These are phyloP conservation scores for Termitomyces titanicus DNA, from an alignment of 768 basidiomycete genomes.

Conservation along the genomic window DNA sequence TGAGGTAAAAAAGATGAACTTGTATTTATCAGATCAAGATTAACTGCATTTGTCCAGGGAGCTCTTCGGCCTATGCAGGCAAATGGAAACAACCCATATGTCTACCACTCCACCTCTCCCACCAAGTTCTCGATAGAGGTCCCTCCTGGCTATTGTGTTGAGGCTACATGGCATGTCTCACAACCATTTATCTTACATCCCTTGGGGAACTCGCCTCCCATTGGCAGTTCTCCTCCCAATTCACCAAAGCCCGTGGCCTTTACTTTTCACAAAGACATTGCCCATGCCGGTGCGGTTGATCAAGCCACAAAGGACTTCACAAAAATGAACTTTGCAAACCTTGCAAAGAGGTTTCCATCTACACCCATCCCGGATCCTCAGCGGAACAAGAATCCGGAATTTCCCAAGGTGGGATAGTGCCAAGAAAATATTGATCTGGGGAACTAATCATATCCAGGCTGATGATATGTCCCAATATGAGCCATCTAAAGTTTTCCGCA, in stretches of 20 bases:
- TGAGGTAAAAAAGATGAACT: neutral
- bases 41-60: neutral
- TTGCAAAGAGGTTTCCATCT: neutral
- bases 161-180: neutral
- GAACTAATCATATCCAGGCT: neutral
- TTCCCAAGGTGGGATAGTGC: neutral
- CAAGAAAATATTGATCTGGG: too few relatives aligned
- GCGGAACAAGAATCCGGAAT: too few relatives aligned
- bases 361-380: too few relatives aligned
- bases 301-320: neutral
- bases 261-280: neutral
- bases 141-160: neutral
- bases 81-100: neutral
- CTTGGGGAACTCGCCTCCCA: neutral
- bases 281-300: neutral
- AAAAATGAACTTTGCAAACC: slow-evolving; percentile 1
- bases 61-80: neutral
- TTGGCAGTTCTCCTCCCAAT: neutral
- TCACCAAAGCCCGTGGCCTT: neutral
- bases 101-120: neutral
- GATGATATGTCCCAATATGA: neutral
- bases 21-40: neutral
- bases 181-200: neutral
- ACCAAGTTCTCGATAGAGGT: neutral
- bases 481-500: neutral